Evolutionary conservation across 2,329 filamentous ascomycete species (phyloP).

Genomic region (Grosmannia clavigera): DNA sequence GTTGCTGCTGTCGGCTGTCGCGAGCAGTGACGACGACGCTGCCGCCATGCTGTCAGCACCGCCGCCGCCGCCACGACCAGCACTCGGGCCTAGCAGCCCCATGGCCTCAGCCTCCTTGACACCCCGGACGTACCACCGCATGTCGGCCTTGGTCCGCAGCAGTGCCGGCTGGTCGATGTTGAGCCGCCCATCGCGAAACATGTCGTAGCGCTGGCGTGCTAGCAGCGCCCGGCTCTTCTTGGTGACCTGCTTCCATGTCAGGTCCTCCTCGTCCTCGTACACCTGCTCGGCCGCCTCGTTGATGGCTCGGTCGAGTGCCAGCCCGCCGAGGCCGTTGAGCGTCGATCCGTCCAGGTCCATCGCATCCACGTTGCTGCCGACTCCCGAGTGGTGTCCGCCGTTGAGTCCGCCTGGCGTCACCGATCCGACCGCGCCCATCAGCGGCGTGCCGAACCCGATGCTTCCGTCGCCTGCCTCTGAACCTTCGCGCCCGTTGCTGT

Average conservation of each 20-base stretch:
- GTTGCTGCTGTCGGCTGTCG: not conserved
- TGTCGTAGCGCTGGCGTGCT: constrained; percentile 71
- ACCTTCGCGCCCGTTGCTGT: constrained; percentile 40
- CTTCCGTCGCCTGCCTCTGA: constrained; percentile 72
- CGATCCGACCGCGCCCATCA: constrained; percentile 46
- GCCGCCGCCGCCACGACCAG: not conserved
- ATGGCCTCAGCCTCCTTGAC: constrained; percentile 54
- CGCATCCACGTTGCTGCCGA: constrained; percentile 63
- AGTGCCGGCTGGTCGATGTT: constrained; percentile 82
- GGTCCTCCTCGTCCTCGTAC: constrained; percentile 88
- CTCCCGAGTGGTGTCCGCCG: constrained; percentile 51
- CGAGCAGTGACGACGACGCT: not conserved
- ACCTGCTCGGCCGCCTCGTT: constrained; percentile 59
- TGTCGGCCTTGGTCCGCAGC: constrained; percentile 71
- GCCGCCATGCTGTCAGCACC: too few relatives aligned
- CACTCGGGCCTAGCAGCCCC: constrained; percentile 20
- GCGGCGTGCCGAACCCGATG: constrained; percentile 78
- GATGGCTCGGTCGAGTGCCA: constrained; percentile 50
- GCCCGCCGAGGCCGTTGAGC: constrained; percentile 37
- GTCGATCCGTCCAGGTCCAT: constrained; percentile 80
- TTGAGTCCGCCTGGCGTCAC: constrained; percentile 64
- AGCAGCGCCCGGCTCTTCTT: constrained; percentile 86
- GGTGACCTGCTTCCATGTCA: constrained; percentile 97
- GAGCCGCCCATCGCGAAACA: constrained; percentile 76
- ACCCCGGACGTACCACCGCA: constrained; percentile 76